Conservation (phyloP, 768 basidiomycete genomes). For the Boletus vinaceobasis region DNA sequence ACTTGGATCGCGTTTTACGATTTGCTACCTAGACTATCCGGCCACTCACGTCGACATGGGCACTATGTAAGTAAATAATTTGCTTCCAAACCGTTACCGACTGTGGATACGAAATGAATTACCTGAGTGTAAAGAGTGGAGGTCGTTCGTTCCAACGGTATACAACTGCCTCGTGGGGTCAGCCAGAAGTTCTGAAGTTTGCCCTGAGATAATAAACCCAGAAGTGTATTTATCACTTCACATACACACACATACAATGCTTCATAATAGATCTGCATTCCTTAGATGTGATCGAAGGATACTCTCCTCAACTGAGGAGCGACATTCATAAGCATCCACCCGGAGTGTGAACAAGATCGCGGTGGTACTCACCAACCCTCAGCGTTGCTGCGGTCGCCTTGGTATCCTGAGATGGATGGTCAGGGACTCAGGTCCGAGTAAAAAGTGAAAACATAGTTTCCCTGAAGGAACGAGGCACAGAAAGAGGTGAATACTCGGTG, state of each 20-base stretch:
- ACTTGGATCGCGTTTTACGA: background rate
- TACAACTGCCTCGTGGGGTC: background rate
- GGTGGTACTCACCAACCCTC: constrained; percentile 50
- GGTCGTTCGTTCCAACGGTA: background rate
- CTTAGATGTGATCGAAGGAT: constrained; percentile 70
- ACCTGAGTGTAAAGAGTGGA: background rate
- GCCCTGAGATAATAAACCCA: background rate
- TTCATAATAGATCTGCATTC: constrained; percentile 65
- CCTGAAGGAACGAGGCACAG: constrained; percentile 6
- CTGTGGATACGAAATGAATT: background rate
- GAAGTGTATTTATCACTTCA: background rate
- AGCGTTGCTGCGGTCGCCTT: constrained; percentile 70
- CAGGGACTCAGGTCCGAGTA: constrained; percentile 1
- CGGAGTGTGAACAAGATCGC: background rate
- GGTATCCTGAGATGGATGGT: constrained; percentile 54
- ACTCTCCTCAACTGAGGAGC: constrained; percentile 59
- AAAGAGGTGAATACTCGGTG: background rate
- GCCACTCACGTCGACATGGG: background rate
- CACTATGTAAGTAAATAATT: background rate
- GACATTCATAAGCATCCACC: constrained; percentile 3
- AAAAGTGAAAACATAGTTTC: background rate
- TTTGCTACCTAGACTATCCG: constrained; percentile 4
- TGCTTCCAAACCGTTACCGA: background rate
- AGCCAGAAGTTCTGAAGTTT: background rate
- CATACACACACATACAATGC: background rate